Evolutionary conservation across 2,329 filamentous ascomycete species (phyloP).

Genomic region (Penicillium sp.): DNA sequence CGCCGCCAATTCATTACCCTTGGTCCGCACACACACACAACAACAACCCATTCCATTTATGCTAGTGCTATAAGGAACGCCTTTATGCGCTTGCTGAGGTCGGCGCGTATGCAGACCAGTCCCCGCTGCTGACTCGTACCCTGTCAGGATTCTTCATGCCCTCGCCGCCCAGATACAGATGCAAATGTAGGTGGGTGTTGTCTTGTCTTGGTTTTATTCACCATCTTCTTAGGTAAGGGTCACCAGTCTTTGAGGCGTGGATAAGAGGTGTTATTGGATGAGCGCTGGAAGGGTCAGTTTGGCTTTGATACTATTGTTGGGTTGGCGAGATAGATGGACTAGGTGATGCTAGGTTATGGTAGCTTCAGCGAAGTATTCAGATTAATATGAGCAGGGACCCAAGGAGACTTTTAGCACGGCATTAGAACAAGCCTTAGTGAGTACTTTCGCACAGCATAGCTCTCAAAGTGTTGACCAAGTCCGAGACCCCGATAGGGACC

Average conservation of each 20-base stretch:
- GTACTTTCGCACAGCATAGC: too few species aligned
- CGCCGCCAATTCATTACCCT: neutral
- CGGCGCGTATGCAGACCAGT: neutral
- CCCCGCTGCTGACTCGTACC: neutral
- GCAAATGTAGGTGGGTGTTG: too few species aligned
- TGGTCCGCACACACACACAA: neutral
- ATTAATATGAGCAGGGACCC: too few species aligned
- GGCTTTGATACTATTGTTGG: neutral
- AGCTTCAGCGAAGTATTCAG: too few species aligned
- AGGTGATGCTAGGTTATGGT: neutral
- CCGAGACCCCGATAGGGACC: neutral
- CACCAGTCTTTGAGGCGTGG: neutral
- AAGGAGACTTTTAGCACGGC: too few species aligned
- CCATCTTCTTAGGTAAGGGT: neutral
- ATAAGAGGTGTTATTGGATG: neutral
- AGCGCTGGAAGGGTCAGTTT: neutral
- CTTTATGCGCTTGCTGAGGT: neutral
- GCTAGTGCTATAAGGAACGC: too few species aligned
- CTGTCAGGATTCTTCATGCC: neutral
- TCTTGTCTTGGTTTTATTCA: too few species aligned
- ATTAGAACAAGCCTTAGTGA: too few species aligned
- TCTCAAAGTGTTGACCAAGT: neutral
- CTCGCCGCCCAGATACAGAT: neutral
- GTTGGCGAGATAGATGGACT: neutral
- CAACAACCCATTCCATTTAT: too few species aligned